A percentile compares a stretch with the other conserved stretches of the same genome.
These are phyloP conservation scores for Colletotrichum sp. DNA, from an alignment of 2,329 filamentous ascomycete species.

Conservation along the genomic window DNA sequence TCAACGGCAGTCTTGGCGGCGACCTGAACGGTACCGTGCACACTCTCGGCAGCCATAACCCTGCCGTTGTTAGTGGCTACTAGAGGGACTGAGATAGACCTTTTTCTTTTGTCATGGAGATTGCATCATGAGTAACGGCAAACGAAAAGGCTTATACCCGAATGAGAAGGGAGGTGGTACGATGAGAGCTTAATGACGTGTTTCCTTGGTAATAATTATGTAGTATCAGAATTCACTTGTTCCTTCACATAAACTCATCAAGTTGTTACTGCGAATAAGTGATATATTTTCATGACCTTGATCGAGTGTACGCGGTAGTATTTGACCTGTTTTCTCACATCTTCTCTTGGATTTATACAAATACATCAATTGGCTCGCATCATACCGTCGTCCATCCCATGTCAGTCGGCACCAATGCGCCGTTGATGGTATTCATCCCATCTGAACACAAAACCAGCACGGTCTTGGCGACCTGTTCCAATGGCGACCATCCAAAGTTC, in stretches of 20 bases:
- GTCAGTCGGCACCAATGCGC: slow-evolving; percentile 1
- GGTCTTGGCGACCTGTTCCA: slow-evolving; percentile 9
- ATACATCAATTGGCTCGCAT: no score
- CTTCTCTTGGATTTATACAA: no score
- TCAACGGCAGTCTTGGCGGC: neutral
- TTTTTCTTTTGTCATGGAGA: slow-evolving; percentile 7
- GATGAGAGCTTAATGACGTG: neutral
- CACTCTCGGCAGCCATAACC: neutral
- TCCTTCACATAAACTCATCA: no score
- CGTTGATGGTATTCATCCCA: slow-evolving; percentile 15
- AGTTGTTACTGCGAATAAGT: no score
- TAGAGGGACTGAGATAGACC: neutral
- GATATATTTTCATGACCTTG: no score
- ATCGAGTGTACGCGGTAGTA: no score
- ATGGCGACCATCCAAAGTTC: slow-evolving; percentile 6
- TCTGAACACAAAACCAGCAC: slow-evolving; percentile 4
- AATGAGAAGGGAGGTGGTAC: neutral
- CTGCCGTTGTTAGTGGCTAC: slow-evolving; percentile 5
- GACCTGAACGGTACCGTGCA: neutral
- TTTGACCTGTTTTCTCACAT: no score
- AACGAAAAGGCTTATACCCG: slow-evolving; percentile 21
- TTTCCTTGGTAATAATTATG: slow-evolving; percentile 6
- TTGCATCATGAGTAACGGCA: slow-evolving; percentile 1
- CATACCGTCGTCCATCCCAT: slow-evolving; percentile 8
- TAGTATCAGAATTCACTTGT: neutral